A percentile compares a stretch with the other conserved stretches of the same genome.
These are phyloP conservation scores for Cystobasidium slooffiae DNA, from an alignment of 1,284 basidiomycete species.

Conservation along the genomic window DNA sequence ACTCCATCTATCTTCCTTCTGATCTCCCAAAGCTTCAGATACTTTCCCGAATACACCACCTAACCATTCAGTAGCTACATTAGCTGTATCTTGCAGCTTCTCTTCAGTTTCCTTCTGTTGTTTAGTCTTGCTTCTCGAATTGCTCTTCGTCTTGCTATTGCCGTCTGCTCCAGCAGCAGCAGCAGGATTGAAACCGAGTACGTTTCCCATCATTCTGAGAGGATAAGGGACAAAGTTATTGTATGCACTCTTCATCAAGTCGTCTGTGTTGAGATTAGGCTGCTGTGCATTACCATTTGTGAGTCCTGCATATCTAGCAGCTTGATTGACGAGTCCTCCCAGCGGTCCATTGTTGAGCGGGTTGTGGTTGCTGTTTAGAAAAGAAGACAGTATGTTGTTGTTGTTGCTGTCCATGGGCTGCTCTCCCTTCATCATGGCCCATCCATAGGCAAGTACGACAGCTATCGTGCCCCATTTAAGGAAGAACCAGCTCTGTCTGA, in stretches of 20 bases:
- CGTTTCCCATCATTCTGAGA: slow-evolving; percentile 18
- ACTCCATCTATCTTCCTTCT: slow-evolving; percentile 28
- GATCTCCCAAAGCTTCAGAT: slow-evolving; percentile 10
- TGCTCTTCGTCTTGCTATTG: background rate
- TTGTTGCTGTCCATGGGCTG: slow-evolving; percentile 19
- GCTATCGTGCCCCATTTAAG: slow-evolving; percentile 34
- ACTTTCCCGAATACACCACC: slow-evolving; percentile 9
- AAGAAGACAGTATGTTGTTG: slow-evolving; percentile 5
- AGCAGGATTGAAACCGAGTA: slow-evolving; percentile 4
- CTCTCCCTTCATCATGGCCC: slow-evolving; percentile 7
- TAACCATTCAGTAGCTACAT: slow-evolving; percentile 34
- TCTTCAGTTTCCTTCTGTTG: slow-evolving; percentile 5
- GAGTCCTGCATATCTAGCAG: slow-evolving; percentile 8
- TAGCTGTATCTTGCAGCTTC: slow-evolving; percentile 9
- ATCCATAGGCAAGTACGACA: slow-evolving; percentile 18
- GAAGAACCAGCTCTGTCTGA: slow-evolving; percentile 39
- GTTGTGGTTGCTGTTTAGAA: background rate
- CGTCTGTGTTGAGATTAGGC: background rate
- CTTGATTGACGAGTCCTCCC: slow-evolving; percentile 20
- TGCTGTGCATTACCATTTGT: background rate
- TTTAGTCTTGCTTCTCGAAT: background rate
- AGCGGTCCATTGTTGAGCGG: slow-evolving; percentile 8
- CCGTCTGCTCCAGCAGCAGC: background rate
- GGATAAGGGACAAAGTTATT: slow-evolving; percentile 26
- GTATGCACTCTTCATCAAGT: slow-evolving; percentile 18